Conservation (phyloP, 805 yeast species). For the Metschnikowia chrysomelidarum region DNA sequence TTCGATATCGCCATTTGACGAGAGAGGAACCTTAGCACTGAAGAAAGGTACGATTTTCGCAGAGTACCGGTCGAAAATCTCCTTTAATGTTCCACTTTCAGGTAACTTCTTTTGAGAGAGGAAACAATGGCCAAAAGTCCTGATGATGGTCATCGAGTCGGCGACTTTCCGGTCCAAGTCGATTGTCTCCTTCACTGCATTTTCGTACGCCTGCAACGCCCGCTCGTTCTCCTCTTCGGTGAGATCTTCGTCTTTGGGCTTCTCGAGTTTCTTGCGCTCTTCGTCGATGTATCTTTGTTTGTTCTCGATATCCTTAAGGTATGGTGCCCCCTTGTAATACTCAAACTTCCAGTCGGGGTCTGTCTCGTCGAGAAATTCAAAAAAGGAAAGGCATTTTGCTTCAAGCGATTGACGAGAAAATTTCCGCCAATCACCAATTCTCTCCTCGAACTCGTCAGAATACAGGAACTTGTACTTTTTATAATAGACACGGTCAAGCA, state of each 20-base stretch:
- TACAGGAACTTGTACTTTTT: constrained; percentile 13
- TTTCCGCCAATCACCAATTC: constrained; percentile 12
- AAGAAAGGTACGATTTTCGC: constrained; percentile 13
- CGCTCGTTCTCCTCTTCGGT: constrained; percentile 5
- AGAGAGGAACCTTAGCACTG: constrained; percentile 5
- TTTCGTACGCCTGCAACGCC: constrained; percentile 3
- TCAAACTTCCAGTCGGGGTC: constrained; percentile 16
- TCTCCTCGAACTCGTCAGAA: constrained; percentile 9
- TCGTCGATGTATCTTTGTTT: constrained; percentile 8
- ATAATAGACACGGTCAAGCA: constrained; percentile 12
- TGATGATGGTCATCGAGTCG: constrained; percentile 16
- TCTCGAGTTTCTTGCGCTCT: constrained; percentile 1
- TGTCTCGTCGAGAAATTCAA: constrained; percentile 8
- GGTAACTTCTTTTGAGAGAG: constrained; percentile 1
- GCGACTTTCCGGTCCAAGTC: constrained; percentile 17
- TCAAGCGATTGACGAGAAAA: constrained; percentile 11
- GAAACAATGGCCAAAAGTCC: constrained; percentile 19
- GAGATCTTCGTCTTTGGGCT: constrained; percentile 4
- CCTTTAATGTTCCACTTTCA: constrained; percentile 3
- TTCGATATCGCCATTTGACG: constrained; percentile 4
- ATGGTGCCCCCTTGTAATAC: constrained; percentile 2
- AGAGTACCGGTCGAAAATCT: constrained; percentile 11
- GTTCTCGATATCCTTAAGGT: constrained; percentile 14
- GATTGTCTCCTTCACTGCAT: constrained; percentile 5
- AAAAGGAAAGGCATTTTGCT: constrained; percentile 13